Base-by-base conservation (phyloP, 352 stramenopile genomes). In the Globisporangium viniferum region DNA sequence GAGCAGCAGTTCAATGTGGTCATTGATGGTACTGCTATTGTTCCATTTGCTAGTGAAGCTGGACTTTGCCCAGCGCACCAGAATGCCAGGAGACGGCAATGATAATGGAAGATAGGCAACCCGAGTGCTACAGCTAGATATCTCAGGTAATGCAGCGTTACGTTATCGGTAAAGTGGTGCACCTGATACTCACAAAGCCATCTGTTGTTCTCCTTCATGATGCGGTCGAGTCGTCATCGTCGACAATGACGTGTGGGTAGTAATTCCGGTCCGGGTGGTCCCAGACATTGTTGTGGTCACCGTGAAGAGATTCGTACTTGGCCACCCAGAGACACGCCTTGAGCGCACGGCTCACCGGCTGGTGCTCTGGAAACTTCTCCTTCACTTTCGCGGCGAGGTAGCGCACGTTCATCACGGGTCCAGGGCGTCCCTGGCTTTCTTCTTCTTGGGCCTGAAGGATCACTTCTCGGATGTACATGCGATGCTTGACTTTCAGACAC, bases 321-420 rank as follows among this genome's bases (percentile, higher is more conserved):
- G 81, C 75, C 22, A 86, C 59, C 78, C 78, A 89, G 9, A 86
- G 56, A 9, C 82, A 76, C 3, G 73, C 77, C 68, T 84, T 75
- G n/a, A 89, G 39, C 14, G n/a, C 7, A 12, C 58, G 58, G 10
- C 2, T 39, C 2, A 18, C 35, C 5, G 58, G 58, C 15, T 9
- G 12, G 14, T 35, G 10, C 1, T 35, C 18, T n/a, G 58, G 58
- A 7, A 55, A 22, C 58, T 41, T 54, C 36, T 22, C 58, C 29
- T 64, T 64, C 4, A 41, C 20, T 15, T 39, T 20, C 10, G 22
- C 36, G 3, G 20, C 12, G 9, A 64, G 8, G 8, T 55, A 20
- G 5, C 24, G 7, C 24, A 64, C 22, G 6, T 36, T 12, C 9
- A 31, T 8, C 10, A 8, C 15, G 9, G 18, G 44, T 12, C 44